Evolutionary conservation across 345 rosid species (phyloP), one percentile per base, ranked within the genome.

Genomic region (Camelina laxa): DNA sequence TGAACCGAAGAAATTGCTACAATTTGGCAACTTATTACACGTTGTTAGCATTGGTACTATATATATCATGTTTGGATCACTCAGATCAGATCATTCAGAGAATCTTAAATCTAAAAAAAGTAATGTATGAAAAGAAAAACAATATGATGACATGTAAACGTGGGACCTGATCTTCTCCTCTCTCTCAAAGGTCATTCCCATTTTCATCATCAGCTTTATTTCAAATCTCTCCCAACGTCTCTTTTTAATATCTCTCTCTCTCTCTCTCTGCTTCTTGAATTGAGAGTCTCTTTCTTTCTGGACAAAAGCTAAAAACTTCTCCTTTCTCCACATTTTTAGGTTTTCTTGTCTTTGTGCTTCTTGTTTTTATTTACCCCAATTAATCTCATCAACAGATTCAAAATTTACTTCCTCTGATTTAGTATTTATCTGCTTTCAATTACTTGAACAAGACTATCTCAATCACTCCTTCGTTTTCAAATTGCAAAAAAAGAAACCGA

Each of bases 191-290:
- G 68, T 59, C 38, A 10, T 35, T 24, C 2, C 9, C 14, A 24
- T 54, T 62, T 57, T 27, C 5, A 27, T 4, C 62, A 56, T 45
- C 72, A 71, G 69, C 77, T 77, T 77, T 77, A 72, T 77, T 77
- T 72, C 80, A 77, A 77, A 77, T 51, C 77, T 65, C 59, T 57
- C 33, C 72, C 44, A 70, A 63, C 76, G 70, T 70, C 80, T 77
- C 61, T 65, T 16, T 70, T 42, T 9, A 15, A 33, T 42, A 6
- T 39, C 13, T 39, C 41, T 64, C 63, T 57, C 39, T 36, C 11
- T 36, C 39, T 63, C 63, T 57, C 39, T 24, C 45, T 16, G n/a
- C 22, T 36, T 70, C 60, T 75, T 42, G 69, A 33, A 33, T 68
- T 39, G 69, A 60, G 69, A 39, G 73, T 27, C 58, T 60, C 70